phyloP scores from a whole-genome alignment of 495 filamentous ascomycete species.

The Penicillium fimorum region DNA sequence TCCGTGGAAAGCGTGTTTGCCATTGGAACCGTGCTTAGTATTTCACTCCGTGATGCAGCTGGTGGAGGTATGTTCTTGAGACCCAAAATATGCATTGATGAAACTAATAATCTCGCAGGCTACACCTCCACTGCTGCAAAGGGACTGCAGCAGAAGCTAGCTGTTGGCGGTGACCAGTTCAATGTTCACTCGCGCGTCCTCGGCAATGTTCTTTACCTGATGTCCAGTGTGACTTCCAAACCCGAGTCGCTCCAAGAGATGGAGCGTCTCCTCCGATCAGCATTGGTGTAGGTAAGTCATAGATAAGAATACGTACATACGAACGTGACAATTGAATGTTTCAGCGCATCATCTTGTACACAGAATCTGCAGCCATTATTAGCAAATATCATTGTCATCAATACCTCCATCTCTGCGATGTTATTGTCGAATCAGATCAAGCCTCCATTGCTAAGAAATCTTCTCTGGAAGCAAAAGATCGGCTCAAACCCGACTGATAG shows the following conservation, averaged over 20 bases:
- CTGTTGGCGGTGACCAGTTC: constrained; percentile 42
- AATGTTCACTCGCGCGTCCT: constrained; percentile 71
- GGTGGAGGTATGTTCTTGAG: constrained; percentile 42
- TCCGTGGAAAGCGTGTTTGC: constrained; percentile 64
- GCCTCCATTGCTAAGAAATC: constrained; percentile 42
- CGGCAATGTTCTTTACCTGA: constrained; percentile 75
- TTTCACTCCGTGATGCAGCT: constrained; percentile 52
- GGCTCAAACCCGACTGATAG: constrained; percentile 27
- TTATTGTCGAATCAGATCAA: constrained; percentile 61
- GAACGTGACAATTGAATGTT: neutral
- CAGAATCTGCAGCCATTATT: too few relatives aligned
- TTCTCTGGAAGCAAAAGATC: constrained; percentile 57
- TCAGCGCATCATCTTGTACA: neutral
- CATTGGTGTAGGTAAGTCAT: neutral
- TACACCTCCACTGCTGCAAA: constrained; percentile 66
- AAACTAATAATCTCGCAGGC: constrained; percentile 35
- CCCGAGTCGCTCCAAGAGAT: constrained; percentile 49
- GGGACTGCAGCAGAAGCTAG: constrained; percentile 55
- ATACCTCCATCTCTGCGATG: constrained; percentile 47
- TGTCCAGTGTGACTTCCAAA: constrained; percentile 64
- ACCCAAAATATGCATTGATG: neutral
- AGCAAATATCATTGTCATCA: too few relatives aligned
- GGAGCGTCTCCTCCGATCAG: constrained; percentile 38
- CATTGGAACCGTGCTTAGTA: constrained; percentile 67
- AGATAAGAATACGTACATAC: neutral